Base-by-base conservation (phyloP, 2,329 filamentous ascomycete genomes). In the Hypocrella siamensis region DNA sequence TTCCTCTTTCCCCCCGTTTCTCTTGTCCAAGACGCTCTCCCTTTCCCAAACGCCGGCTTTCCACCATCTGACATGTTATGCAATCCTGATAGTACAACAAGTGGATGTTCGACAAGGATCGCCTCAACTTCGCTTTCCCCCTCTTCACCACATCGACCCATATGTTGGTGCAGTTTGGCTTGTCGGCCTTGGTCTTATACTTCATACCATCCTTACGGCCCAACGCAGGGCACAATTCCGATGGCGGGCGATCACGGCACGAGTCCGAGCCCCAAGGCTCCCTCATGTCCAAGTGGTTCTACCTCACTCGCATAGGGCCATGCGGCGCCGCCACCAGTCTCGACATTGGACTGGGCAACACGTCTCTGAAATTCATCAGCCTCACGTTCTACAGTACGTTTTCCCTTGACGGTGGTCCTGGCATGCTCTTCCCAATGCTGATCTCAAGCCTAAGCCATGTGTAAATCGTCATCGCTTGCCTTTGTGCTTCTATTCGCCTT, bases 401-500 rank as follows among this genome's bases (percentile, higher is more conserved):
- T n/a, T 9, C 15, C 5, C n/a, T n/a, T n/a, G n/a, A n/a, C n/a
- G n/a, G n/a, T n/a, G n/a, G n/a, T n/a, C n/a, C n/a, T n/a, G n/a
- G n/a, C n/a, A n/a, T n/a, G 16, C 8, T 6, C 16, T 12, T 28
- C 21, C 12, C 8, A 24, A 17, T 6, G 19, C 48, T 54, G 38
- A 53, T 41, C 24, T 6, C 11, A 10, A 12, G 17, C 16, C 15
- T 4, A 39, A 79, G 75, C 90, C 37, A 96, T 98, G 90, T 96
- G 90, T 60, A 98, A 98, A 67, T 96, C 88, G 5, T 94, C 86
- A 8, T 83, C 88, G 12, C 70, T 98, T 16, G 86, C 83, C 28
- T 98, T 96, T 50, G 90, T 98, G 33, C 75, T 98, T 16, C 56
- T 93, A 30, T 98, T 98, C 51, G 90, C 90, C 39, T 93, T 98